These are phyloP conservation scores for Astragalus membranaceus DNA, from an alignment of 306 rosid genomes.

Conservation along the genomic window DNA sequence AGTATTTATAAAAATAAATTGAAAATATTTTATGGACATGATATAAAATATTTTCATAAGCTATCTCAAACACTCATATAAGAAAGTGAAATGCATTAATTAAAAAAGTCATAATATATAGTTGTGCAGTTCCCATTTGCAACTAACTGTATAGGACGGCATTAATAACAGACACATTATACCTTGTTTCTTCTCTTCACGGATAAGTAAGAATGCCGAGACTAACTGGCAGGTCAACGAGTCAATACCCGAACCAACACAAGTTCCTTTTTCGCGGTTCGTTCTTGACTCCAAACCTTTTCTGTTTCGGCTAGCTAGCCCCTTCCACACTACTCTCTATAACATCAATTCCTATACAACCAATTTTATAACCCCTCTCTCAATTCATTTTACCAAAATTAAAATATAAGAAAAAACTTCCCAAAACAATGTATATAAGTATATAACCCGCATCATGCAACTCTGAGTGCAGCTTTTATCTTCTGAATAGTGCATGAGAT, in stretches of 20 bases:
- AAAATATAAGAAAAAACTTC: neutral
- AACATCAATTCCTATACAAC: constrained; percentile 18
- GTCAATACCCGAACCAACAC: constrained; percentile 98
- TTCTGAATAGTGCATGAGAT: constrained; percentile 74
- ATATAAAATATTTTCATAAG: too few species aligned
- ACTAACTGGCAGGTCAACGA: constrained; percentile 45
- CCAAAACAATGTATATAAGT: neutral
- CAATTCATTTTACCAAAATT: neutral
- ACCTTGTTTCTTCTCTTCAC: neutral
- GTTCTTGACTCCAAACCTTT: constrained; percentile 94
- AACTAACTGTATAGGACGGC: neutral
- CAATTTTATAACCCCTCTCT: constrained; percentile 1
- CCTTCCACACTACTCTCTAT: neutral
- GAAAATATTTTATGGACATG: too few species aligned
- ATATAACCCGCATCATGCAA: constrained; percentile 11
- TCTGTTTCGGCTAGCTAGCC: neutral
- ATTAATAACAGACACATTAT: neutral
- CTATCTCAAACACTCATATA: too few species aligned
- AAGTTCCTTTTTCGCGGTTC: constrained; percentile 52
- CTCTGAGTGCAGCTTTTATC: constrained; percentile 65
- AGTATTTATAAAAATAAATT: too few species aligned
- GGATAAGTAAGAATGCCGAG: constrained; percentile 14
- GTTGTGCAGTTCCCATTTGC: constrained; percentile 10
- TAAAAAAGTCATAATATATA: neutral
- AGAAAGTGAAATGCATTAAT: neutral